Percentiles rank a stretch among this genome's conserved stretches.
Conservation (phyloP, 768 basidiomycete genomes). For the Neoboletus subvelutipes region DNA sequence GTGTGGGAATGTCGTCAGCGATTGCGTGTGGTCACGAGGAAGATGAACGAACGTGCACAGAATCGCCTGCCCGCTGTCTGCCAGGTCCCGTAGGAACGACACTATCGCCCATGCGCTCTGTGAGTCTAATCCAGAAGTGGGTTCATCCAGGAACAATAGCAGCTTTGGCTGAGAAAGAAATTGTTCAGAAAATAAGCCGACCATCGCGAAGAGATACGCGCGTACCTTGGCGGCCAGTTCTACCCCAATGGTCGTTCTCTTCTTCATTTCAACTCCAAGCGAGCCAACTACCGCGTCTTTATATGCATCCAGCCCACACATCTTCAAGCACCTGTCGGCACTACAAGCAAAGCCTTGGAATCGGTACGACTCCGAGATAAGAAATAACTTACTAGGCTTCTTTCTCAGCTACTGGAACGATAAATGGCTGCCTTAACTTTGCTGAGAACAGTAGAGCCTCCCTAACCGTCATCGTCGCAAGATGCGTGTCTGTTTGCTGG, state of each 20-base stretch:
- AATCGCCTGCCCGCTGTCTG: slow-evolving; percentile 82
- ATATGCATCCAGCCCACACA: slow-evolving; percentile 62
- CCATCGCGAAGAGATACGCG: background rate
- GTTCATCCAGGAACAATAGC: slow-evolving; percentile 85
- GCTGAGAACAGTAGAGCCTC: slow-evolving; percentile 83
- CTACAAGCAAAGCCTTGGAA: slow-evolving; percentile 27
- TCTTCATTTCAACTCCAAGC: slow-evolving; percentile 68
- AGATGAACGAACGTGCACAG: slow-evolving; percentile 71
- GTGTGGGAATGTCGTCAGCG: background rate
- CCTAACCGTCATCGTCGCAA: slow-evolving; percentile 70
- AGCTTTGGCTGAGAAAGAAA: slow-evolving; percentile 55
- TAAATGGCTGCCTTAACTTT: slow-evolving; percentile 68
- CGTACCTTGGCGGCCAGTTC: slow-evolving; percentile 75
- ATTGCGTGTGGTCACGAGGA: background rate
- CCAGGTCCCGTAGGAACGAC: slow-evolving; percentile 70
- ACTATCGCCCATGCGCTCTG: slow-evolving; percentile 86
- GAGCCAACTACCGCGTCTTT: slow-evolving; percentile 70
- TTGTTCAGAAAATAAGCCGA: background rate
- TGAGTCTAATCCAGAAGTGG: slow-evolving; percentile 84
- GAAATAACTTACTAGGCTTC: slow-evolving; percentile 62
- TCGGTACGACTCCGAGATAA: background rate
- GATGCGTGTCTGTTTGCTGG: slow-evolving; percentile 84
- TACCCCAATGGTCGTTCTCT: slow-evolving; percentile 84
- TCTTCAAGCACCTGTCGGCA: slow-evolving; percentile 55
- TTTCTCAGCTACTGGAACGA: slow-evolving; percentile 68